Percentiles rank a stretch among this genome's conserved stretches.
Conservation (phyloP, 805 yeast species). For the Candida yuanshanica region DNA sequence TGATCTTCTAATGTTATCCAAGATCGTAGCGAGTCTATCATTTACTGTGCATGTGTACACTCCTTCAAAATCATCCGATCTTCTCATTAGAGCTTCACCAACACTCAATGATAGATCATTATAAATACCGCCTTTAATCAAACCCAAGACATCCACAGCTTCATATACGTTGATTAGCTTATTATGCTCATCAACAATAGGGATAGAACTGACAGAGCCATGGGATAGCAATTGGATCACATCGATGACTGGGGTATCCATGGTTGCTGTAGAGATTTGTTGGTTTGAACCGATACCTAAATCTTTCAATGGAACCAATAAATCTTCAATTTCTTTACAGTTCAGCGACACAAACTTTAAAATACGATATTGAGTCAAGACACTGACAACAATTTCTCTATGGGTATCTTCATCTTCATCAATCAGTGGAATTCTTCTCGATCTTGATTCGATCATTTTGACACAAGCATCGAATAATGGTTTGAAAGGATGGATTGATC, state of each 20-base stretch:
- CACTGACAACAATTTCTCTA: constrained; percentile 91
- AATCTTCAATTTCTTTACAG: constrained; percentile 87
- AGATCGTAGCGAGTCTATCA: constrained; percentile 80
- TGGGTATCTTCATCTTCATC: constrained; percentile 91
- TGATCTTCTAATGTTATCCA: constrained; percentile 89
- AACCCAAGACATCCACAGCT: constrained; percentile 88
- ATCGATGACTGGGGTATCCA: constrained; percentile 91
- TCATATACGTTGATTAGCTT: constrained; percentile 86
- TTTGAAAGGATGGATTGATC: constrained; percentile 85
- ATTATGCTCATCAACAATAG: constrained; percentile 74
- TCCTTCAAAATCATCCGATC: constrained; percentile 96
- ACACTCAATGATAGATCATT: constrained; percentile 86
- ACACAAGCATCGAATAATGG: constrained; percentile 89
- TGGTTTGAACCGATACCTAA: constrained; percentile 56
- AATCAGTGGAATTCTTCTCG: constrained; percentile 89
- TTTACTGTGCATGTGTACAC: constrained; percentile 90
- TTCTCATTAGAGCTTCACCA: constrained; percentile 91
- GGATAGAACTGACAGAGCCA: constrained; percentile 85
- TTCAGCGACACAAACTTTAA: constrained; percentile 92
- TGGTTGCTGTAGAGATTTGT: constrained; percentile 67
- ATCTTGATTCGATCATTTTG: constrained; percentile 81
- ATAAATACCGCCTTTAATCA: constrained; percentile 91
- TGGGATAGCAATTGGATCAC: constrained; percentile 78
- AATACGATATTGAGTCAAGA: constrained; percentile 92
- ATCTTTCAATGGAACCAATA: constrained; percentile 68